Evolutionary conservation across 2,329 filamentous ascomycete genomes (phyloP), one percentile per base, ranked within the genome.

Genomic region (Clonostachys chloroleuca): DNA sequence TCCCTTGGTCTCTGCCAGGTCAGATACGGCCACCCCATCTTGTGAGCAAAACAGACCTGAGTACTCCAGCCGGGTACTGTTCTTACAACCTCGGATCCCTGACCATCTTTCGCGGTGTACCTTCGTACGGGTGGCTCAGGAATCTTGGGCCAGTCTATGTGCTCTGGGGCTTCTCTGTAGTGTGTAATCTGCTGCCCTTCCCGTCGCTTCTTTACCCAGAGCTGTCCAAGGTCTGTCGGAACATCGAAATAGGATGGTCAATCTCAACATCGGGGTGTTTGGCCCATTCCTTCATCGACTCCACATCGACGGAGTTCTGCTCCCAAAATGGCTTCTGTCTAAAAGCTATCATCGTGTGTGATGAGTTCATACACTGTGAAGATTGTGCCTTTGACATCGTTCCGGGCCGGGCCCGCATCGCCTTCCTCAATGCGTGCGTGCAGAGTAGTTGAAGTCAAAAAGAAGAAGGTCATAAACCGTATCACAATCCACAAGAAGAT

Each of bases 331-430:
- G 51, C 5, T 57, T 45, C 3, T 34, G 35, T 14, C 58, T 56
- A 12, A 60, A 60, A 47, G 30, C 40, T 39, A 4, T 49, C 33
- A 42, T 68, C 57, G 13, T 55, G 49, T 6, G 65, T 67, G 45
- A 68, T 63, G 37, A 67, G 56, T 48, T 66, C 65, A 50, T 66
- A 66, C 16, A 60, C 6, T 13, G 64, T 66, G 49, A 65, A 68
- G 6, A 64, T 47, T 12, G 63, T 57, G n/a, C 59, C 59, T 40
- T 57, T 62, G 40, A 67, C 52, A 45, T 68, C 64, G 36, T 39
- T 53, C 14, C 58, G 51, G 5, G 51, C 47, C 39, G 52, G 46
- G 3, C 18, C 30, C 36, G 53, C 54, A 34, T 30, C 40, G 14
- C 44, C 45, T 4, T 37, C 24, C 9, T 49, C 51, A 13, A 62